These are phyloP conservation scores for Stachybotrys echinatus DNA, from an alignment of 2,329 filamentous ascomycete genomes.

Conservation along the genomic window DNA sequence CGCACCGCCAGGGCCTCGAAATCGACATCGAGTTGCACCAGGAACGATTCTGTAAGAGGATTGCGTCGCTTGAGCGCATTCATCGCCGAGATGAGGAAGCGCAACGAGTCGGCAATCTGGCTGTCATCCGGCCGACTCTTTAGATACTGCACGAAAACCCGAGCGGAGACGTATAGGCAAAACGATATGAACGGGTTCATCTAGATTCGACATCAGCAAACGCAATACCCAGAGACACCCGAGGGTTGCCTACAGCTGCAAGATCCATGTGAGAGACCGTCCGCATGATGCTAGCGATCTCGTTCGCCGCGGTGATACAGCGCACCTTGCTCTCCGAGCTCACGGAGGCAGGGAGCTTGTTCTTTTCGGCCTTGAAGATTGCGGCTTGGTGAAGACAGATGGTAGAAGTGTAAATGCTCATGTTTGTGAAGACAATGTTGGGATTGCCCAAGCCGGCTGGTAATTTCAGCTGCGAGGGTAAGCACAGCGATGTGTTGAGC, in stretches of 20 bases:
- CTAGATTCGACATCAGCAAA: constrained; percentile 39
- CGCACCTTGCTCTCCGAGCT: constrained; percentile 86
- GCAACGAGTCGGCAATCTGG: constrained; percentile 72
- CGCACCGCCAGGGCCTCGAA: constrained; percentile 66
- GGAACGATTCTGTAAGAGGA: constrained; percentile 87
- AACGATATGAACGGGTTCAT: constrained; percentile 96
- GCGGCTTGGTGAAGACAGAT: constrained; percentile 98
- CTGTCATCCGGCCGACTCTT: constrained; percentile 86
- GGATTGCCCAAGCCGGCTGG: constrained; percentile 70
- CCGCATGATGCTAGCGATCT: constrained; percentile 92
- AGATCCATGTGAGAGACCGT: constrained; percentile 90
- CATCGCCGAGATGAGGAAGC: constrained; percentile 88
- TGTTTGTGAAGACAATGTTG: constrained; percentile 90
- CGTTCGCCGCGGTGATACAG: constrained; percentile 88
- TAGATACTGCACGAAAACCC: constrained; percentile 95
- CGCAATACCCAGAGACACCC: not conserved
- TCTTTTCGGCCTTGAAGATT: constrained; percentile 94
- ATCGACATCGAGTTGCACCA: constrained; percentile 90
- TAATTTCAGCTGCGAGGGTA: constrained; percentile 77
- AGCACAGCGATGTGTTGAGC: constrained; percentile 75
- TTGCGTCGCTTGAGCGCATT: constrained; percentile 83
- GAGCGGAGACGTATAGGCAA: constrained; percentile 89
- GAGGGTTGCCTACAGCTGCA: constrained; percentile 56
- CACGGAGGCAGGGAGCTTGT: constrained; percentile 70
- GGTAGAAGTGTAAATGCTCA: constrained; percentile 93